A percentile compares a stretch with the other conserved stretches of the same genome.
Evolutionary conservation across 2,329 filamentous ascomycete species (phyloP).

Genomic region (Plectosphaerella sp.): DNA sequence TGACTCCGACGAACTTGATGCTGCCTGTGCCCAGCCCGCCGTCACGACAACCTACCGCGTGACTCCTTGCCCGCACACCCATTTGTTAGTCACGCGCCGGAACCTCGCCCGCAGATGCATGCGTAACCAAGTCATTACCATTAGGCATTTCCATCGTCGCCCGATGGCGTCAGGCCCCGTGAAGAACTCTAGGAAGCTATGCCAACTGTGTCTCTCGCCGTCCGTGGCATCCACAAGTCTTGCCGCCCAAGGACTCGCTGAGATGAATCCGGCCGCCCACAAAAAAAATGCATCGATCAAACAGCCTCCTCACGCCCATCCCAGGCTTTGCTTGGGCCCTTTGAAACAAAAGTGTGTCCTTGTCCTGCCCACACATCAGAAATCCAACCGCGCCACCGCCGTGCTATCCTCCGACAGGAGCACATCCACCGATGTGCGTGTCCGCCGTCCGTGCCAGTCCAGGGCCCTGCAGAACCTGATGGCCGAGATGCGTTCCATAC

Average conservation of each 20-base stretch:
- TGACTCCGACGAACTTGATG: too few relatives aligned
- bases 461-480: slow-evolving; percentile 7
- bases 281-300: not conserved
- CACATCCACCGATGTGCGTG: not conserved
- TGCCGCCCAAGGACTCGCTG: not conserved
- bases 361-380: too few relatives aligned
- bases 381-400: too few relatives aligned
- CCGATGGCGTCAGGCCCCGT: not conserved
- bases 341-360: too few relatives aligned
- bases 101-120: not conserved
- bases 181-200: too few relatives aligned
- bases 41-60: not conserved
- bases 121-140: not conserved
- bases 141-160: not conserved
- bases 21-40: not conserved
- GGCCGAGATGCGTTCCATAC: slow-evolving; percentile 10
- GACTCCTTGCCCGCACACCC: not conserved
- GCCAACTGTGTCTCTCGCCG: not conserved
- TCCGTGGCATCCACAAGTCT: too few relatives aligned
- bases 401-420: not conserved
- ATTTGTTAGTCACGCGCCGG: too few relatives aligned
- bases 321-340: too few relatives aligned
- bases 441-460: slow-evolving; percentile 6
- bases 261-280: too few relatives aligned
- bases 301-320: not conserved